Evolutionary conservation across 345 rosid genomes (phyloP).

Genomic region (Eucalyptus lansdowneana): DNA sequence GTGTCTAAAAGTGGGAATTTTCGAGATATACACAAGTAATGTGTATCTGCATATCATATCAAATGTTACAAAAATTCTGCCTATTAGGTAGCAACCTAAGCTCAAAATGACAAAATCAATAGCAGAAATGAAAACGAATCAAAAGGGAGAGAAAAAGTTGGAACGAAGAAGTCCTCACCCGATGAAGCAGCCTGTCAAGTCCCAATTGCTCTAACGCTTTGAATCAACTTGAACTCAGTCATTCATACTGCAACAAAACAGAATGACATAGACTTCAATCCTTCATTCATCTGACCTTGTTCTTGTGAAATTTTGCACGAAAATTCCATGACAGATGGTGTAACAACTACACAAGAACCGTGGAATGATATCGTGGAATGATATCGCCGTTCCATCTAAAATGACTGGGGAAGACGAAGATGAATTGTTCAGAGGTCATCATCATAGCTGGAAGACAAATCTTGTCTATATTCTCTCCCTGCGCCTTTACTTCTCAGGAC

Average conservation of each 20-base stretch:
- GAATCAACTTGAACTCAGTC: neutral
- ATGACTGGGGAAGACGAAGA: neutral
- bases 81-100: no score
- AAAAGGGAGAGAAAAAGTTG: no score
- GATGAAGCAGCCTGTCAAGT: no score
- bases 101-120: no score
- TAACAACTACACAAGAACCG: neutral
- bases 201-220: no score
- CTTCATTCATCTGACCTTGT: neutral
- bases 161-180: no score
- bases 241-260: neutral
- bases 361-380: no score
- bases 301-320: neutral
- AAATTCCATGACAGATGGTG: neutral
- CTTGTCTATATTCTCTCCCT: no score
- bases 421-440: neutral
- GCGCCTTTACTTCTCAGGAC: conserved; percentile 45
- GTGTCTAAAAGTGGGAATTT: neutral
- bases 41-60: no score
- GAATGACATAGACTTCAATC: neutral
- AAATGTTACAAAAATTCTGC: no score
- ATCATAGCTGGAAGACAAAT: neutral
- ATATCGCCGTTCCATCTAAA: neutral
- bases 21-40: no score
- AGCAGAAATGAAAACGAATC: no score